Base-by-base conservation (phyloP, 352 stramenopile species). In the Phytophthora multivora region DNA sequence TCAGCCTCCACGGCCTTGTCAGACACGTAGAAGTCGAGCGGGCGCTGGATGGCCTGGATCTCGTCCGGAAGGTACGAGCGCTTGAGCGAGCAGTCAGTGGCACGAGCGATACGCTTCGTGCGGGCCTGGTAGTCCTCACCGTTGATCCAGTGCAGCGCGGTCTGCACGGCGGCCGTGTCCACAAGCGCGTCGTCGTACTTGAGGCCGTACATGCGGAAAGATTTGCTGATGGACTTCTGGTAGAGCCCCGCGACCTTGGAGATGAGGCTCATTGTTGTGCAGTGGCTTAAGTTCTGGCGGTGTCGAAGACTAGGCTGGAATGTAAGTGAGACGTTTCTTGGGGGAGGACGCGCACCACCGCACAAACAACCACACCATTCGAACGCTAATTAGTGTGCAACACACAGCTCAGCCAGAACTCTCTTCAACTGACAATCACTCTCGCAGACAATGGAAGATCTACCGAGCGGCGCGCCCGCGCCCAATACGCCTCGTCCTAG, bases 151-250 rank as follows among this genome's bases (percentile, higher is more conserved):
- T 91, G 68, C 35, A 95, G 73, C 26, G 88, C 86, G 68, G 83
- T 78, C 79, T 95, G 83, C 54, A 94, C 75, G 53, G 86, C 82
- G 33, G 77, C 69, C 57, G 86, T 89, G 61, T 96, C 88, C 45
- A 96, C 88, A 51, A 96, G 77, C 16, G 71, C 75, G 56, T 96
- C 88, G 58, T 96, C 87, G 67, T 96, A 96, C 80, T 93, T 93
- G 69, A 96, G 63, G 51, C 87, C 87, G 73, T 94, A 93, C 81
- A 86, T 69, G 49, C 67, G 70, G 33, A 95, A 75, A 21, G 79
- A 79, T 78, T 93, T 91, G 82, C 79, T 65, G 46, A 95, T 71
- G 58, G 77, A 87, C 79, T 91, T 90, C 78, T 93, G 79, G 83
- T 95, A 95, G 54, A 93, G 58, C 57, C 73, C 59, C 19, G 84